Evolutionary conservation across 2,329 filamentous ascomycete genomes (phyloP), one percentile per base, ranked within the genome.

Genomic region (Clarireedia monteithiana): DNA sequence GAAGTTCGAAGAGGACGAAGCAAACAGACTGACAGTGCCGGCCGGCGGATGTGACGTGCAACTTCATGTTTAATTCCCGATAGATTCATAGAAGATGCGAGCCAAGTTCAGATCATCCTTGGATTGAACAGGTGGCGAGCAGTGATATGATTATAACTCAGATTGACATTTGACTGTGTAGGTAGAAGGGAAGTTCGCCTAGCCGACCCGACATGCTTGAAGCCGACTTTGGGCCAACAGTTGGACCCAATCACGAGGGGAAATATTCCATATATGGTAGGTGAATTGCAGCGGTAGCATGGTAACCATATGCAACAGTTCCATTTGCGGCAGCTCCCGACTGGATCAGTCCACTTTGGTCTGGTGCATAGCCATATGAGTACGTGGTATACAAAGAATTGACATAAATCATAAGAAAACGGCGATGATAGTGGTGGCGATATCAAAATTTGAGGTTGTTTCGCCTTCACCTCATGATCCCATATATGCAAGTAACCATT

Each of bases 401-500:
- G 15, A 6, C 14, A 38, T 24, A 38, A n/a, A 26, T 24, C 34
- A 47, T 49, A 40, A 49, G 17, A 4, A 23, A 44, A 23, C 17
- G 23, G n/a, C 30, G 12, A 12, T 12, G 30, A 34, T 12, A 12
- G 30, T 34, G 14, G 39, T 44, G 23, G 5, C 20, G 45, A 54
- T 27, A 44, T 42, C 36, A 4, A 49, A 53, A 42, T 48, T 54
- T 47, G 45, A 34, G 44, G 39, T 24, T 42, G 34, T 26, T 49
- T 40, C 9, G 45, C 48, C 48, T 45, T 36, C 30, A 49, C 52
- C 20, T 17, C 45, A 54, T 54, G 36, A 49, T 54, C 27, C 46
- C 36, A 54, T 54, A 54, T 54, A 44, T 44, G 52, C 45, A 54
- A 34, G 52, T 42, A 54, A 36, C 52, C 52, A 49, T 49, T 54